These are phyloP conservation scores for Pseudophaeomoniella oleicola DNA, from an alignment of 2,329 filamentous ascomycete species.

Conservation along the genomic window DNA sequence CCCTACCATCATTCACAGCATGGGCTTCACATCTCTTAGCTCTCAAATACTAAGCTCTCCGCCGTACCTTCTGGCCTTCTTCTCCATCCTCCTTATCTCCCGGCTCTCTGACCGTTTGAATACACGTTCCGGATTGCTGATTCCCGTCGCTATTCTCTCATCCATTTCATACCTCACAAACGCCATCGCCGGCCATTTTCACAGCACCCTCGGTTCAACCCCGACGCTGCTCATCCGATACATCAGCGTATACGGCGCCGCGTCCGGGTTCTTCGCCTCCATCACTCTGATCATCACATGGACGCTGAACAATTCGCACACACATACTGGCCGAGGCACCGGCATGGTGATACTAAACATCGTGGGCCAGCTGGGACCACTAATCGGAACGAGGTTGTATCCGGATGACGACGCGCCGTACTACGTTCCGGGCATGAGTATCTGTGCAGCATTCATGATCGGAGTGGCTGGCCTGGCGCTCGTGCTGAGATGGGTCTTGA, in stretches of 20 bases:
- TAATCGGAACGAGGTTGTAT: slow-evolving; percentile 54
- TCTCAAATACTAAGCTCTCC: slow-evolving; percentile 70
- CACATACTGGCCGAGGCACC: slow-evolving; percentile 53
- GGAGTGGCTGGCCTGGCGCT: slow-evolving; percentile 42
- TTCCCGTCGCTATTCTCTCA: slow-evolving; percentile 55
- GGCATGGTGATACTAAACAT: slow-evolving; percentile 71
- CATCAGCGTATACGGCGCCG: slow-evolving; percentile 61
- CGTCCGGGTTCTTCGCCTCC: slow-evolving; percentile 67
- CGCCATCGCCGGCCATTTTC: slow-evolving; percentile 37
- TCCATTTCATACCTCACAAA: slow-evolving; percentile 46
- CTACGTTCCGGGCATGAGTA: slow-evolving; percentile 47
- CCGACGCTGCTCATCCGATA: slow-evolving; percentile 42
- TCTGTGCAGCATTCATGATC: slow-evolving; percentile 49
- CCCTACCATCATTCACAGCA: slow-evolving; percentile 55
- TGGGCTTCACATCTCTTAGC: slow-evolving; percentile 55
- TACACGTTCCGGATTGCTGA: slow-evolving; percentile 50
- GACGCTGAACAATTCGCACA: slow-evolving; percentile 74
- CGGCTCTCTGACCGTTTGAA: slow-evolving; percentile 53
- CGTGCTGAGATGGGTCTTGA: slow-evolving; percentile 38
- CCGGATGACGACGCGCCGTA: slow-evolving; percentile 45
- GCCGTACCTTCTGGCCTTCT: slow-evolving; percentile 65
- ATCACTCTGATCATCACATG: slow-evolving; percentile 77
- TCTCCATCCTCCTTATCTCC: slow-evolving; percentile 56
- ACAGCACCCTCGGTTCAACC: slow-evolving; percentile 16
- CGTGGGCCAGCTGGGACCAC: slow-evolving; percentile 65